These are phyloP conservation scores for Suillus spraguei DNA, from an alignment of 768 basidiomycete genomes.

Conservation along the genomic window DNA sequence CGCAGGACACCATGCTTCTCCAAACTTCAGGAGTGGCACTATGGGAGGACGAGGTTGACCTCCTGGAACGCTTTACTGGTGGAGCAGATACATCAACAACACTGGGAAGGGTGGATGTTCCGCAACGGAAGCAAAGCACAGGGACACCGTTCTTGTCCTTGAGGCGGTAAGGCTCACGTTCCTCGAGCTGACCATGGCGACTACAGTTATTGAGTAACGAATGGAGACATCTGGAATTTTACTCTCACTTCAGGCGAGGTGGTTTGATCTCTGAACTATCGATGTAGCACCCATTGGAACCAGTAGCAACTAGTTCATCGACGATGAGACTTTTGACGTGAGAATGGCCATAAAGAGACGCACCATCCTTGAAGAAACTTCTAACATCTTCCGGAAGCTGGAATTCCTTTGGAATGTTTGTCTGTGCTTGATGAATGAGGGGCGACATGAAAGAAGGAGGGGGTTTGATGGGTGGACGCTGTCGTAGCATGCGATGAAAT, in stretches of 20 bases:
- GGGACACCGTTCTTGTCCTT: conserved; percentile 83
- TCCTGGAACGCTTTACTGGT: conserved; percentile 55
- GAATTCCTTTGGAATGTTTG: conserved; percentile 76
- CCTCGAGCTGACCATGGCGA: conserved; percentile 87
- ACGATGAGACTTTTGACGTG: conserved; percentile 19
- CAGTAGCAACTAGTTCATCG: conserved; percentile 64
- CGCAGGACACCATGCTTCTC: conserved; percentile 87
- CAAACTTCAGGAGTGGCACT: conserved; percentile 53
- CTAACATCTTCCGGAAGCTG: conserved; percentile 86
- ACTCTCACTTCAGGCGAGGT: conserved; percentile 79
- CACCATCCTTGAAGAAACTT: conserved; percentile 85
- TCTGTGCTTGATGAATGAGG: conserved; percentile 70
- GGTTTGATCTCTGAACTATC: conserved; percentile 77
- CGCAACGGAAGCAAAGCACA: conserved; percentile 91
- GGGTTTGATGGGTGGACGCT: conserved; percentile 73
- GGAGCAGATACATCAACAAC: conserved; percentile 54
- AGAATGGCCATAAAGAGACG: conserved; percentile 26
- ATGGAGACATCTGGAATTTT: conserved; percentile 12
- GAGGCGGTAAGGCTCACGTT: conserved; percentile 85
- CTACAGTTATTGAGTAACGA: conserved; percentile 37
- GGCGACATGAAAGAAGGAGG: conserved; percentile 69
- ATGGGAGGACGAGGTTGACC: conserved; percentile 44
- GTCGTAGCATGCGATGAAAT: conserved; percentile 16
- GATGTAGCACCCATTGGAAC: conserved; percentile 80
- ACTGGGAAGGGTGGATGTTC: conserved; percentile 71